Conservation (phyloP, 2,329 filamentous ascomycete genomes). For the Karstenula rhodostoma region DNA sequence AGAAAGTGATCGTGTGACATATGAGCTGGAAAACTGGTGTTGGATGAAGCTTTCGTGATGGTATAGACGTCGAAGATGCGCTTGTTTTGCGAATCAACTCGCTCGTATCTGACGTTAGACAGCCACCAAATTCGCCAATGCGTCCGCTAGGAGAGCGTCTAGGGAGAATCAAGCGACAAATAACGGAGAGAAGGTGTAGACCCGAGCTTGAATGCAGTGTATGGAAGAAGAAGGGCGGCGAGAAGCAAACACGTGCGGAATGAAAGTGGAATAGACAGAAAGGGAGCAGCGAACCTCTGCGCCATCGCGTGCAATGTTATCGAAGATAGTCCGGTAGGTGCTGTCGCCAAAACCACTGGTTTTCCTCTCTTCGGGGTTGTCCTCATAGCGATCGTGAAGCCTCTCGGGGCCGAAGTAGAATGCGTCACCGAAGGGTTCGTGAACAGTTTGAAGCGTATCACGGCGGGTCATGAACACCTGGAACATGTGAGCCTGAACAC, state of each 20-base stretch:
- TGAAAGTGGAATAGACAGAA: slow-evolving; percentile 14
- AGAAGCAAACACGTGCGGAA: slow-evolving; percentile 10
- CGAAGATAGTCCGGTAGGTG: slow-evolving; percentile 80
- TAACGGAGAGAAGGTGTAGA: slow-evolving; percentile 17
- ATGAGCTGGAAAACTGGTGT: slow-evolving; percentile 2
- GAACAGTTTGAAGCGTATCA: slow-evolving; percentile 81
- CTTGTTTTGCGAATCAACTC: slow-evolving; percentile 25
- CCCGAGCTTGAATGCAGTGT: slow-evolving; percentile 21
- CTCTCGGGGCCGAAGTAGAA: slow-evolving; percentile 96
- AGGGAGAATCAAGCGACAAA: slow-evolving; percentile 26
- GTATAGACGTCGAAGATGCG: slow-evolving; percentile 7
- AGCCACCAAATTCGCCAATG: slow-evolving; percentile 32
- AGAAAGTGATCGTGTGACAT: slow-evolving; percentile 17
- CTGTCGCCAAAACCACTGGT: slow-evolving; percentile 72
- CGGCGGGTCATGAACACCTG: slow-evolving; percentile 92
- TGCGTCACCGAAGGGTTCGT: slow-evolving; percentile 96
- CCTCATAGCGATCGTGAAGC: slow-evolving; percentile 78
- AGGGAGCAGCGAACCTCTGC: slow-evolving; percentile 69
- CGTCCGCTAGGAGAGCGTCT: slow-evolving; percentile 22
- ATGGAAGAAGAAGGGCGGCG: slow-evolving; percentile 16
- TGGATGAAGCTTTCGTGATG: slow-evolving; percentile 15
- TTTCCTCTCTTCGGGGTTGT: slow-evolving; percentile 65
- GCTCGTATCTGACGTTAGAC: slow-evolving; percentile 26
- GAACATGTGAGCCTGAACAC: slow-evolving; percentile 19
- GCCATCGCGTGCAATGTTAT: slow-evolving; percentile 74